Evolutionary conservation across 306 rosid genomes (phyloP), one percentile per base, ranked within the genome.

Genomic region (Cucurbita maxima): DNA sequence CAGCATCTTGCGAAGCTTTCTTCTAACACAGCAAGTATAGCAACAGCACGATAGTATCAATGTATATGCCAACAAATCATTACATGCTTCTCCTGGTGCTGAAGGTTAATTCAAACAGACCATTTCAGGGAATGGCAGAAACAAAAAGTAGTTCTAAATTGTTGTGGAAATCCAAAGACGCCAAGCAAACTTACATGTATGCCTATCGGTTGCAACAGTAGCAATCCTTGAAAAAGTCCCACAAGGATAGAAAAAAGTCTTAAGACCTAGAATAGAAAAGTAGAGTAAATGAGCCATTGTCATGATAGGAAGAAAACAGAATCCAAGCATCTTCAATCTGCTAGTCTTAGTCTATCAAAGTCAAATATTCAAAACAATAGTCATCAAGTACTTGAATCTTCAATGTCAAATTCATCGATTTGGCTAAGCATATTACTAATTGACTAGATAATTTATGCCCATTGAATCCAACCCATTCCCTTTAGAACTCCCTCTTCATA

Each of bases 191-290:
- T 94, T 83, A 95, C 99, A 91, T 66, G 88, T 88, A 76, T 85
- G 90, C 83, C 92, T 89, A 87, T 86, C 81, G 14, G 77, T 84
- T 82, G 97, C 99, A 56, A 91, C 96, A 10, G 88, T 79, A 36
- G 97, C 92, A 78, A 95, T 91, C 87, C 80, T 95, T 48, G 99
- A 84, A 78, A 95, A 84, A 60, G 99, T 91, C 71, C 97, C 99
- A 57, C 99, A 95, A 78, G 99, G 99, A 74, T 72, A 95, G 88
- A 89, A 91, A 82, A 84, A 85, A 25, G 99, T 95, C 89, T 83
- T 91, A 77, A 86, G 63, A 82, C 99, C 97, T 95, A 81, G 80
- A 71, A 69, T 19, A 40, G 22, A 38, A 61, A 64, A 64, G 45
- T 7, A 1, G 6, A 34, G 67, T 34, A 7, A 63, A 50, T 20